Evolutionary conservation across 768 basidiomycete genomes (phyloP), one percentile per base, ranked within the genome.

Genomic region (Mycena sanguinolenta): DNA sequence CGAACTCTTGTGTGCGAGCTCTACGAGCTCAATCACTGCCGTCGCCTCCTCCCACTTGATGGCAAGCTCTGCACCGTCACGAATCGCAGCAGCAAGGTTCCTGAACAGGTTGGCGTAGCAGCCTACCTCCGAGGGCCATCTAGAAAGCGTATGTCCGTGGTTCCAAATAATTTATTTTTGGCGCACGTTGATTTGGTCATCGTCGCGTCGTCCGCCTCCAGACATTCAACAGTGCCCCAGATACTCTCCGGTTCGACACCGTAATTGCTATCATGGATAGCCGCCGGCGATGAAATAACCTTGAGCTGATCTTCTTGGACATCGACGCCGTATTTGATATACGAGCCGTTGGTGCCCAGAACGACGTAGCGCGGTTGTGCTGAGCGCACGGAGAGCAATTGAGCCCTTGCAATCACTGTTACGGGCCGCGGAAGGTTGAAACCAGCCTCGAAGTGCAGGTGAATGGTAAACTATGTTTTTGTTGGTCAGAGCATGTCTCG

Each of bases 241-340:
- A 91, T 82, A 44, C 83, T 82, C 76, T 90, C 86, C 3, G 91
- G 89, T 78, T 93, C 92, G 66, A 79, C 80, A 14, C 92, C 94
- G 72, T 88, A 92, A 30, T 77, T 77, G 5, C 79, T 69, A 53
- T 82, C 82, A 70, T 86, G 76, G 46, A 89, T 88, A 14, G 79
- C 82, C 19, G 75, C 78, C 28, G 89, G 87, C 6, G 82, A 79
- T 12, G 85, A 75, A 58, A 90, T 87, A 14, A 78, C 84, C 75
- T 90, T 90, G 58, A 95, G 86, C 72, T 93, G 91, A 60, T 90
- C 89, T 80, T 96, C 95, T 77, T 96, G 95, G 3, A 89, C 81
- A 78, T 95, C 95, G 25, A 94, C 78, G 7, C 94, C 94, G 75
- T 85, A 87, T 79, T 97, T 96, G 67, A 86, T 83, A 80, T 87